Evolutionary conservation across 2,329 filamentous ascomycete species (phyloP), one percentile per base, ranked within the genome.

Genomic region (Fusarium globosum): DNA sequence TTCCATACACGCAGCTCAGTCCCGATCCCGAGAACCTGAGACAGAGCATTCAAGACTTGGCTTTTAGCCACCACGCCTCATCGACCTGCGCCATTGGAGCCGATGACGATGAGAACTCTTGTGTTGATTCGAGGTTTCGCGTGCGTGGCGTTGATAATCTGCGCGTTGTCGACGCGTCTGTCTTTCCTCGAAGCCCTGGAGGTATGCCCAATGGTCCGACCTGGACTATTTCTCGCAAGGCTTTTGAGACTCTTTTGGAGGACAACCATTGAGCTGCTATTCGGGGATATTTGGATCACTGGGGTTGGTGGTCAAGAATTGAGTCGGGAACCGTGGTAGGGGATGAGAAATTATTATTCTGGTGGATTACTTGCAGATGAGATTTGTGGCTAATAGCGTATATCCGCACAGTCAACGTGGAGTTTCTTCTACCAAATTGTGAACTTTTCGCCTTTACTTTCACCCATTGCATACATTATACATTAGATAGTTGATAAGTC

Each of bases 141-240:
- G 64, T 67, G 0, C 62, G 61, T 20, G 61, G 61, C 4, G 61
- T 67, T 28, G 61, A 66, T 6, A 43, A 43, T 0, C 6, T 67
- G 9, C 64, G 64, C 21, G 64, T 66, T 23, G 64, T 67, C 2
- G 61, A 67, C 39, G 64, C 61, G 8, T 67, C 61, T 4, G 38
- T 66, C 0, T 67, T 67, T 9, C 64, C 64, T 0, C 15, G 49
- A n/a, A 66, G 61, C 4, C 61, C 64, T 30, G 64, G 64, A 4
- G 64, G 30, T 2, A 66, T 67, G 61, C 61, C 64, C 0, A 59
- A 66, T 7, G 61, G 49, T 3, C 61, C 49, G 0, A 67, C 64
- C 3, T 67, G 64, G 64, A 67, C 64, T 15, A 67, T 67, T 2
- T 67, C 61, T 6, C 51, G 61, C 38, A 66, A 67, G 38, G 64